Evolutionary conservation across 257 asterid genomes (phyloP), one percentile per base, ranked within the genome.

Genomic region (Plantago major): DNA sequence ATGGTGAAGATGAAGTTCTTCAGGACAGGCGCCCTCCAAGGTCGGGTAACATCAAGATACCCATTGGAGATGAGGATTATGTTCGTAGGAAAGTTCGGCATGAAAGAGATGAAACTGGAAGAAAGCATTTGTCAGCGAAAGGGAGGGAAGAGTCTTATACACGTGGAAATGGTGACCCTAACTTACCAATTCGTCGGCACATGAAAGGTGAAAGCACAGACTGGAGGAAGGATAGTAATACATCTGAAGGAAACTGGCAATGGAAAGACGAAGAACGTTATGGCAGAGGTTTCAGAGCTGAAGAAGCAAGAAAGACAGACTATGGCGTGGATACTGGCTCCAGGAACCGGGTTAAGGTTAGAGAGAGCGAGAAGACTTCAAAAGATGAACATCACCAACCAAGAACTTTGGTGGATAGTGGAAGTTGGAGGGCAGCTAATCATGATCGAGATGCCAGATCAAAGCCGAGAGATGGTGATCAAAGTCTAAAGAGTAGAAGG

Each of bases 151-250:
- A 76, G 60, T 62, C 83, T 15, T 60, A 69, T 79, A 61, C 81
- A 10, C 89, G 71, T 48, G 80, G 82, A 77, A 73, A 74, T 67
- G 79, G 77, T 64, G 93, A 83, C 65, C 74, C 82, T 57, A 74
- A 80, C 74, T 58, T 75, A 19, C 72, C 76, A 13, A 71, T 74
- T 55, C 82, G 66, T 61, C 69, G 77, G 60, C 81, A 73, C 53
- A 55, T 64, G 74, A 83, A 80, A 72, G 71, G 75, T 61, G 85
- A 80, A 63, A 76, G 64, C 71, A 53, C 71, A 26, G 91, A 87
- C 66, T 73, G 82, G 78, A 84, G 95, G 67, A 84, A 79, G 78
- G 96, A 86, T 58, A 66, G 73, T 55, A 88, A 88, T 74, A 68
- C 66, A 55, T 68, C 83, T 57, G 97, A 82, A 67, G 88, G 82